Base-by-base conservation (phyloP, 306 rosid genomes). In the Trichosanthes truncata region DNA sequence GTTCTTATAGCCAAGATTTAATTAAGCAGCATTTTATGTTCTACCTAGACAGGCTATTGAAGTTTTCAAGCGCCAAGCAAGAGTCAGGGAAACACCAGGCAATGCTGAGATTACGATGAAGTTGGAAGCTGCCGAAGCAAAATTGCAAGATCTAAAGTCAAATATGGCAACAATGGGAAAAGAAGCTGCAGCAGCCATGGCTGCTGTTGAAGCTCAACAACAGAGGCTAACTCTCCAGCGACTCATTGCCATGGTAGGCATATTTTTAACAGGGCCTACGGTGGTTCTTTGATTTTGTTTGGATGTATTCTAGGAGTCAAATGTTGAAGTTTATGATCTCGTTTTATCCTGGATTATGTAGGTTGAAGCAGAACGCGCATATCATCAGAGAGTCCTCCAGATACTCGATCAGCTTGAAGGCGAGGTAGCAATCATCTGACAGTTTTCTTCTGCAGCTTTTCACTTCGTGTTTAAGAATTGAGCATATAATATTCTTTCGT, bases 141-240 rank as follows among this genome's bases (percentile, higher is more conserved):
- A 90, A 89, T 84, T 95, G 76, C 97, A 91, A 56, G 97, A 95
- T 80, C 89, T 95, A 53, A 92, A 92, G 90, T 66, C 93, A 80
- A 90, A 90, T 89, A 90, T 90, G 98, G 87, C 89, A 82, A 91
- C 89, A 78, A 80, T 95, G 86, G 98, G 98, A 78, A 95, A 95
- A 93, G 98, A 95, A 86, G 98, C 98, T 21, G 88, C 93, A 80
- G 93, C 98, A 59, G 97, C 98, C 83, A 89, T 95, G 98, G 88
- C 97, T 52, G 98, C 98, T 84, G 97, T 95, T 68, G 98, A 95
- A 88, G 96, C 97, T 57, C 98, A 92, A 82, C 98, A 95, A 77
- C 98, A 95, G 88, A 91, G 98, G 83, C 77, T 95, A 82, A 95
- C 97, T 73, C 97, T 95, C 83, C 98, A 92, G 83, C 93, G 98